Base-by-base conservation (phyloP, 805 yeast genomes). In the Kodamaea kakaduensis region DNA sequence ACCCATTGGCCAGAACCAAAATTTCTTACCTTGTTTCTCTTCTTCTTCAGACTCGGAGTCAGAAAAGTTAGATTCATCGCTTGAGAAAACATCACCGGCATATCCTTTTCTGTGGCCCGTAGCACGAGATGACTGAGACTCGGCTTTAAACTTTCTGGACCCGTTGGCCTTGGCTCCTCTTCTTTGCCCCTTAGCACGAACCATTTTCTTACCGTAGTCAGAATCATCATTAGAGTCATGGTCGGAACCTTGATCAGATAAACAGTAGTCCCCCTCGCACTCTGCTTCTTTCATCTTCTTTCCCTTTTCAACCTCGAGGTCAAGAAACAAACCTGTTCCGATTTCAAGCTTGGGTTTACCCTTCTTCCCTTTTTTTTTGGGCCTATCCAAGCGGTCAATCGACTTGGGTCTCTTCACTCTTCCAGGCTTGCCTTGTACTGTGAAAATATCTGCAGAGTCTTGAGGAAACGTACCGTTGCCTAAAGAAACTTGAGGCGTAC, bases 261-360 rank as follows among this genome's bases (percentile, higher is more conserved):
- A 19, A 33, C 36, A 33, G n/a, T 33, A 33, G 19, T 25, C 36
- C 16, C 27, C 36, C 14, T 26, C 31, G 13, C 36, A 33, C 22
- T 33, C 36, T 6, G 26, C 31, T 12, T 17, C 25, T 17, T 25
- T 25, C 14, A 19, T 12, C 26, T 27, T 33, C 16, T 15, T 20
- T 12, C 30, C 36, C 23, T 25, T 32, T 20, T 37, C 32, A 19
- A 25, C 18, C 21, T 31, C 30, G n/a, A 28, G 23, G 13, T 37
- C 40, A 12, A 37, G 25, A 22, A 32, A 37, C 13, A 37, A 16
- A 2, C 40, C 40, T 12, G 36, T 29, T n/a, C 40, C 40, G 18
- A 37, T 26, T 3, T 32, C 33, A 5, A 37, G 18, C 5, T 22
- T 17, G 8, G 33, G 33, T 12, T 25, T 23, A 18, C 13, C n/a